A percentile compares a stretch with the other conserved stretches of the same genome.
Conservation (phyloP, 1,139 yeast species). For the Pichia sp. region DNA sequence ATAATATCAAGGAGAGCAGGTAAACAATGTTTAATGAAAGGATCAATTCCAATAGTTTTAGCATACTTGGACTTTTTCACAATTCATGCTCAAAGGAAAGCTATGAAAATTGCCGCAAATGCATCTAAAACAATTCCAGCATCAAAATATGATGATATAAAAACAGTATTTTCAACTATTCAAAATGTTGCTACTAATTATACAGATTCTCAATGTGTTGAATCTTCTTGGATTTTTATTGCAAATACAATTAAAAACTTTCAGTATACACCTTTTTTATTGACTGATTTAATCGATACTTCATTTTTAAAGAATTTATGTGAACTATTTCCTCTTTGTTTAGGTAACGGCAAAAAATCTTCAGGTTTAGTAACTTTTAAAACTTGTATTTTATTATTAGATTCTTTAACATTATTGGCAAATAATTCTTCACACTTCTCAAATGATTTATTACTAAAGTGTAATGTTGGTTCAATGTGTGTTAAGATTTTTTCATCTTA, state of each 20-base stretch:
- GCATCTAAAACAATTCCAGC: constrained; percentile 51
- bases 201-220: constrained; percentile 58
- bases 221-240: constrained; percentile 62
- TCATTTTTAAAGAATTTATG: constrained; percentile 32
- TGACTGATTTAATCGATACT: constrained; percentile 41
- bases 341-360: constrained; percentile 22
- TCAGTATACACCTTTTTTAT: constrained; percentile 37
- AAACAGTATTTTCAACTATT: constrained; percentile 56
- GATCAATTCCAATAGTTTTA: constrained; percentile 63
- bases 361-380: constrained; percentile 25
- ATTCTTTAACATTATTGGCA: constrained; percentile 38
- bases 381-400: constrained; percentile 37
- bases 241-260: constrained; percentile 57
- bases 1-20: constrained; percentile 56
- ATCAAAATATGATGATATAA: constrained; percentile 42
- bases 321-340: constrained; percentile 24
- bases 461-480: constrained; percentile 40
- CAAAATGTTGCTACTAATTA: constrained; percentile 56
- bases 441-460: constrained; percentile 34
- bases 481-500: constrained; percentile 36
- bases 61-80: constrained; percentile 84
- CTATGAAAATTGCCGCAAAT: constrained; percentile 71
- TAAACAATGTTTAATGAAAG: constrained; percentile 45
- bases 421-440: constrained; percentile 40
- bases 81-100: constrained; percentile 81